Base-by-base conservation (phyloP, 2,329 filamentous ascomycete species). In the Neophaeococcomyces mojaviensis region DNA sequence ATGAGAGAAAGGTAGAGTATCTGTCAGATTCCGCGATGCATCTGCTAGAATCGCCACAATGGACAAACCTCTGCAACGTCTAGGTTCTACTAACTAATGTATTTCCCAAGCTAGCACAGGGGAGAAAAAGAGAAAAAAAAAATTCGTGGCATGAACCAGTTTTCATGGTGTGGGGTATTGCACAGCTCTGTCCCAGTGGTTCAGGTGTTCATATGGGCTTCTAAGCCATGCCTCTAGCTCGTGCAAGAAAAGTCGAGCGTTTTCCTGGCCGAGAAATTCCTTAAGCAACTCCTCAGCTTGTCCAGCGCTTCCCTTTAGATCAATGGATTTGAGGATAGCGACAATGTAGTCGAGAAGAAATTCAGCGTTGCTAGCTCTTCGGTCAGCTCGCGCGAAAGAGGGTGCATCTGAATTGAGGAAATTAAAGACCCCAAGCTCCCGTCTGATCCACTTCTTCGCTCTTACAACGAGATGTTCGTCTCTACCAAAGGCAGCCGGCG, bases 321-420 rank as follows among this genome's bases (percentile, higher is more conserved):
- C 88, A 13, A 92, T 79, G 0, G 81, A 86, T 61, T 86, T 89
- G 48, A 96, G 67, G 18, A 96, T 84, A 8, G 84, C 84, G 33
- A 96, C 67, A 44, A 94, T 79, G 61, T 94, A 95, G 58, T 94
- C 86, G 8, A 96, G 74, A 9, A 96, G 64, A 51, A 89, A 94
- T 59, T 94, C 88, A 6, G 84, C 78, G 58, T 89, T 90, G 54
- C 78, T 82, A 4, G 75, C 75, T 33, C 78, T 67, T 31, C 75
- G 68, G 22, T 53, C 49, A 30, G 32, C 39, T 12, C 47, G 31
- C 4, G 9, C 37, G 40, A 40, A 59, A 47, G 56, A 57, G 26
- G 56, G 4, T 42, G 49, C 43, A 50, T 61, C 49, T 2, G 68
- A 71, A 42, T 73, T 67, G 10, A 94, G 70, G 58, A 89, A 92